Conservation (phyloP, 1,284 basidiomycete genomes). For the Porogramme epimiltina region DNA sequence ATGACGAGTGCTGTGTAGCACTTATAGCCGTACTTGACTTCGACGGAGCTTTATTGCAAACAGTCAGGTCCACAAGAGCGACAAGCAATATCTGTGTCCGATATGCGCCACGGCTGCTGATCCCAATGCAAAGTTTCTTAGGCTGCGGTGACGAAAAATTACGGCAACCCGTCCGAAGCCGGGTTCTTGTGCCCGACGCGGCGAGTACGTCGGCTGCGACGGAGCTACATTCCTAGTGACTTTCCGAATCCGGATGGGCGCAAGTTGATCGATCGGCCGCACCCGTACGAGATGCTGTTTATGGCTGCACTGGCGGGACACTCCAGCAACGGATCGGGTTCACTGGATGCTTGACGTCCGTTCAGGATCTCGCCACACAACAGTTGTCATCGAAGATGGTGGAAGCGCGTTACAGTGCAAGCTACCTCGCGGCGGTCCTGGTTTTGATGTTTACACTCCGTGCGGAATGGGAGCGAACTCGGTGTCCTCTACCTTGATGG, state of each 20-base stretch:
- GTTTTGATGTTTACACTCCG: not conserved
- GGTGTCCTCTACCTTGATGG: not conserved
- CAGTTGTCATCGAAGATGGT: not conserved
- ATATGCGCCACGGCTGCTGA: too few relatives aligned
- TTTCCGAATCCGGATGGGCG: slow-evolving; percentile 1
- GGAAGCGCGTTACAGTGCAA: not conserved
- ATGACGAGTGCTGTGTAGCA: slow-evolving; percentile 4
- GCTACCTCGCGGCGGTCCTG: not conserved
- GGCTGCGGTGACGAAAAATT: not conserved
- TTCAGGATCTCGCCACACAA: not conserved
- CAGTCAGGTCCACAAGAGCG: not conserved
- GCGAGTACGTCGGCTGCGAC: not conserved
- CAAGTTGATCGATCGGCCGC: not conserved
- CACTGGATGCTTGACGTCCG: not conserved
- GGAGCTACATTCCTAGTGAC: slow-evolving; percentile 2
- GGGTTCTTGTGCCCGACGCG: not conserved
- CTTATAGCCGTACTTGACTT: not conserved
- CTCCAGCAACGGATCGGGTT: too few relatives aligned
- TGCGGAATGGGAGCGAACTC: not conserved
- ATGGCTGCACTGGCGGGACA: too few relatives aligned
- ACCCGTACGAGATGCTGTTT: too few relatives aligned
- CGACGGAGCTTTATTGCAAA: not conserved
- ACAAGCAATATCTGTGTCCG: too few relatives aligned
- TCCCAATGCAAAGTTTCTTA: too few relatives aligned
- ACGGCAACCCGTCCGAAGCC: slow-evolving; percentile 17